These are phyloP conservation scores for Kuraishia piskuri DNA, from an alignment of 805 yeast genomes.

Conservation along the genomic window DNA sequence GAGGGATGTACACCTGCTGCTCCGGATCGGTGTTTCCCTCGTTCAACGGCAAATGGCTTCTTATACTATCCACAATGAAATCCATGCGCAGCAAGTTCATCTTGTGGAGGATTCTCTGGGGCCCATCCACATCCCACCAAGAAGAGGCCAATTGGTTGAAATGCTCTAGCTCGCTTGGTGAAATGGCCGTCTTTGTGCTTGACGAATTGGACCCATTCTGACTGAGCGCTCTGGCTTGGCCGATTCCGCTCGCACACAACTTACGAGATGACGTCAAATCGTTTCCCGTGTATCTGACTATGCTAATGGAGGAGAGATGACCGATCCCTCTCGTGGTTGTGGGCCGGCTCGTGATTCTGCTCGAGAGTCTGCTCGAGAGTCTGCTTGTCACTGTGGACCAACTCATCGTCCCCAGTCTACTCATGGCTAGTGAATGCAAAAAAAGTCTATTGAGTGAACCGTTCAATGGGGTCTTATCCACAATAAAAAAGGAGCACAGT, in stretches of 20 bases:
- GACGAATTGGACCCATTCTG: background rate
- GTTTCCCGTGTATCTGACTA: too few relatives aligned
- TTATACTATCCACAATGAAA: constrained; percentile 61
- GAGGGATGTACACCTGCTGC: constrained; percentile 58
- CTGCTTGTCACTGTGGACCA: too few relatives aligned
- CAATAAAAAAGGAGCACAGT: too few relatives aligned
- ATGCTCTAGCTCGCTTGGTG: constrained; percentile 64
- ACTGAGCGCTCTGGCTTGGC: background rate
- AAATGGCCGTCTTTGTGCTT: constrained; percentile 19
- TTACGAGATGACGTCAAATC: too few relatives aligned
- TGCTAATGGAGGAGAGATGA: background rate
- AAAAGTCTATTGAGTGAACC: too few relatives aligned
- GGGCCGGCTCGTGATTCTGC: background rate
- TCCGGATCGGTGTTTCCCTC: constrained; percentile 28
- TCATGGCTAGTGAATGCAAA: too few relatives aligned
- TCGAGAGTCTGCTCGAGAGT: too few relatives aligned
- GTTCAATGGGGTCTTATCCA: too few relatives aligned
- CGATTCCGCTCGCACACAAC: too few relatives aligned
- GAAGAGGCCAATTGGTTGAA: constrained; percentile 80
- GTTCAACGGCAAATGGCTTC: constrained; percentile 33
- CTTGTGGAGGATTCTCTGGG: constrained; percentile 88
- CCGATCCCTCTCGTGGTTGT: background rate
- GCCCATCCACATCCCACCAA: constrained; percentile 98
- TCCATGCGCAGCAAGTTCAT: constrained; percentile 91
- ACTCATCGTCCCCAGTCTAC: too few relatives aligned